Evolutionary conservation across 768 basidiomycete genomes (phyloP), one percentile per base, ranked within the genome.

Genomic region (Macrolepiota albuminosa): DNA sequence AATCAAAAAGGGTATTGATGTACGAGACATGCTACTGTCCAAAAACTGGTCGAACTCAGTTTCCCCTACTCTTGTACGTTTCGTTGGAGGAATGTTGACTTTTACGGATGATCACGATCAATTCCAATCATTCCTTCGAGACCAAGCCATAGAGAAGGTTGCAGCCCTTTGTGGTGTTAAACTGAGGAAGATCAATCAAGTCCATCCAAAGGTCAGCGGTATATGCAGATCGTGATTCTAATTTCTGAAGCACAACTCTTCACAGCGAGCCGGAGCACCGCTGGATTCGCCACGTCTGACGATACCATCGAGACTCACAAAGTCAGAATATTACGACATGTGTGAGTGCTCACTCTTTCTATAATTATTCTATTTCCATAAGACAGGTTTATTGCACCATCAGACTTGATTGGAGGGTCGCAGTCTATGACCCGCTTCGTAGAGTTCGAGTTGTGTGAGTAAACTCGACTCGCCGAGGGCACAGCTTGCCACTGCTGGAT

Each of bases 251-350:
- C 11, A 31, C 13, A 16, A 18, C 21, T 18, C 14, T 16, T 47
- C 13, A 46, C 39, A 72, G 73, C 66, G 71, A 52, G 67, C 70
- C 14, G 73, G 72, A 6, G 64, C 68, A 43, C 65, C 73, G 24
- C 39, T 73, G 42, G 42, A 66, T 29, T 64, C 68, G n/a, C 51
- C 62, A 4, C 47, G 66, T 14, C 62, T 68, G 33, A 64, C 61
- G 11, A 56, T 71, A 50, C 68, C 70, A n/a, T 48, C 37, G 6
- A 63, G 69, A 62, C 61, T 71, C n/a, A 66, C 69, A 2, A 70
- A 60, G 34, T 63, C 67, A 47, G 69, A 73, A 56, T 72, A 65
- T 57, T 74, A 74, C 57, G 62, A 69, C 42, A 63, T 63, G 11
- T 71, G 73, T 73, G 54, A 69, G 71, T 48, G 6, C 21, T 37